These are phyloP conservation scores for Rhodotorula kratochvilovae DNA, from an alignment of 768 basidiomycete genomes.

Conservation along the genomic window DNA sequence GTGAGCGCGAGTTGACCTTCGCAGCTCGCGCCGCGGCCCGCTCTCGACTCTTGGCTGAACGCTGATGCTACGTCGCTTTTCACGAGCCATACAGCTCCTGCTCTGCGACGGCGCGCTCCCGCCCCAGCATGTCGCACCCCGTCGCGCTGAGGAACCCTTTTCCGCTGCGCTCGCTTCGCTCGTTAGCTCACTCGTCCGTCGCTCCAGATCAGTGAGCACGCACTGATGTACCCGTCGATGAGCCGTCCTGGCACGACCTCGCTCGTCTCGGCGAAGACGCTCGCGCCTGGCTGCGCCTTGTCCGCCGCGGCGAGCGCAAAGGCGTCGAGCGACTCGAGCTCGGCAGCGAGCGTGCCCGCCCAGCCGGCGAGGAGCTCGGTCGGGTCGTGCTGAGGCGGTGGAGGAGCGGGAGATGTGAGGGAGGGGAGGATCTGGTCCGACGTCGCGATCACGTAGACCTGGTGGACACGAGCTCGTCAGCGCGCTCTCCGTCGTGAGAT, in stretches of 20 bases:
- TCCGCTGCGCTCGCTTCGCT: background rate
- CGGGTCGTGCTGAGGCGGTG: background rate
- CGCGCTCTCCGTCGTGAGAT: too few species aligned
- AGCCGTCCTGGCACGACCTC: background rate
- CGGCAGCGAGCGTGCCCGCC: background rate
- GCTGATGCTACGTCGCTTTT: background rate
- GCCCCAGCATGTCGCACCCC: background rate
- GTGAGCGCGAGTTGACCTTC: too few species aligned
- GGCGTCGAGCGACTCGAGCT: background rate
- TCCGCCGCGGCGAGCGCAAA: background rate
- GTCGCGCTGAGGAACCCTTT: background rate
- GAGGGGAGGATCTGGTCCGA: slow-evolving; percentile 8
- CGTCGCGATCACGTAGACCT: background rate
- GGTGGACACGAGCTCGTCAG: background rate
- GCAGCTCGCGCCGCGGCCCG: too few species aligned
- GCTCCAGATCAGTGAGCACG: background rate
- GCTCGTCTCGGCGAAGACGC: background rate
- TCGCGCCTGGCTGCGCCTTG: background rate
- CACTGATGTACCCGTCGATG: slow-evolving; percentile 8
- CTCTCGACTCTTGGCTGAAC: too few species aligned
- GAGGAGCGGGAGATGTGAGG: background rate
- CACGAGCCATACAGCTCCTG: background rate
- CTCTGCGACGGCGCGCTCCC: background rate
- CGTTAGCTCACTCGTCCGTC: background rate
- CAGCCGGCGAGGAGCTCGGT: slow-evolving; percentile 11